Base-by-base conservation (phyloP, 108 stramenopile genomes). In the Ochromonas danica region DNA sequence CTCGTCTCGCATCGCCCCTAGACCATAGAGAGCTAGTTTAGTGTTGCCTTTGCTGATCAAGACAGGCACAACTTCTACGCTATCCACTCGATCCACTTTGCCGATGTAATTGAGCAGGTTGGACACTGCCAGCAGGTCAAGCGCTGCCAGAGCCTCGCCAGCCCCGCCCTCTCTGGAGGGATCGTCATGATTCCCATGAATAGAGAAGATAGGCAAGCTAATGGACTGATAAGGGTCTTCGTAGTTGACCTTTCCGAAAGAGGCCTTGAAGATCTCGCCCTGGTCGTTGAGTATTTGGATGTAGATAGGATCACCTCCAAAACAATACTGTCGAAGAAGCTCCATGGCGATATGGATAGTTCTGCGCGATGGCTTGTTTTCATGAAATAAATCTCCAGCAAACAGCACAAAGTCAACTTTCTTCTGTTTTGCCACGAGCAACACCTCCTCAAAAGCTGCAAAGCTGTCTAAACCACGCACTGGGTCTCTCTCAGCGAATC, bases 131-230 rank as follows among this genome's bases (percentile, higher is more conserved):
- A 99, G 87, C 39, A 97, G 77, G 84, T 99, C 96, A 28, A 97
- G 82, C 0, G 96, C 94, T 25, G 93, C 90, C 39, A 96, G 90
- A 60, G 95, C 83, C 78, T 92, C 57, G 40, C 61, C 89, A 33
- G 81, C 79, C 0, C 87, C 84, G 0, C 89, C 92, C 28, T 95
- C 92, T 3, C 94, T 85, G 40, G 91, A 91, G 3, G 97, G 96
- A 84, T 96, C 94, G 74, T 98, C 97, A 84, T 99, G 98, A 87
- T 99, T 99, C 22, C 98, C 98, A 80, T 97, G 96, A 77, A 99
- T 96, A 81, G 90, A 72, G 78, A 99, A 97, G 60, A 99, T 89
- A n/a, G 98, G 96, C 41, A 97, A 86, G 78, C 94, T 91, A 14
- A 97, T 94, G 3, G 80, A 65, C 39, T 77, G 78, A 45, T 88